These are phyloP conservation scores for Mucor velutinosus DNA, from an alignment of 371 early-diverging fungal species.

Conservation along the genomic window DNA sequence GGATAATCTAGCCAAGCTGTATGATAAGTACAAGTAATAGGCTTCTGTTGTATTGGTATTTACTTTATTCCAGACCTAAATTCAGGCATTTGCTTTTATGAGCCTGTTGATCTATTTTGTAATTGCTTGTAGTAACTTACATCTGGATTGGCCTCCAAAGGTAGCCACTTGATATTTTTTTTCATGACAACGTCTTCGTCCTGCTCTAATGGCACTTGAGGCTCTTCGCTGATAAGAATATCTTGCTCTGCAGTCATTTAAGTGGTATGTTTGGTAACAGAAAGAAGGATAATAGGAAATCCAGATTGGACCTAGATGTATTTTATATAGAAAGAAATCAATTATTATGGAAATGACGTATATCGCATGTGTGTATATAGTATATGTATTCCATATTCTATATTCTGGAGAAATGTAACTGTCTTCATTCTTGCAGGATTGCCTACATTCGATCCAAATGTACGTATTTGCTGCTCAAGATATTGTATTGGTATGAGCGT, in stretches of 20 bases:
- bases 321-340: background rate
- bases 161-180: conserved; percentile 63
- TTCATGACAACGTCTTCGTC: background rate
- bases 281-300: conserved; percentile 1
- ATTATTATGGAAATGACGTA: background rate
- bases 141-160: conserved; percentile 86
- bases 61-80: conserved; percentile 72
- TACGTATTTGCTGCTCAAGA: background rate
- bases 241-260: background rate
- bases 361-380: background rate
- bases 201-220: background rate
- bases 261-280: background rate
- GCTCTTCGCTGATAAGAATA: background rate
- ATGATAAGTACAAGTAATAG: background rate
- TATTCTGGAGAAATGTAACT: background rate
- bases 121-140: conserved; percentile 30
- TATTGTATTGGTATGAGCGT: too few relatives aligned
- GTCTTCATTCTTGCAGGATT: background rate
- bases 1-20: conserved; percentile 45
- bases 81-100: background rate
- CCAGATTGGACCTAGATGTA: background rate
- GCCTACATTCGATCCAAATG: background rate
- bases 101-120: background rate
- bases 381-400: background rate
- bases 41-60: background rate